Percentiles rank a stretch among this genome's conserved stretches.
Conservation (phyloP, 768 basidiomycete genomes). For the Epithele typhae region DNA sequence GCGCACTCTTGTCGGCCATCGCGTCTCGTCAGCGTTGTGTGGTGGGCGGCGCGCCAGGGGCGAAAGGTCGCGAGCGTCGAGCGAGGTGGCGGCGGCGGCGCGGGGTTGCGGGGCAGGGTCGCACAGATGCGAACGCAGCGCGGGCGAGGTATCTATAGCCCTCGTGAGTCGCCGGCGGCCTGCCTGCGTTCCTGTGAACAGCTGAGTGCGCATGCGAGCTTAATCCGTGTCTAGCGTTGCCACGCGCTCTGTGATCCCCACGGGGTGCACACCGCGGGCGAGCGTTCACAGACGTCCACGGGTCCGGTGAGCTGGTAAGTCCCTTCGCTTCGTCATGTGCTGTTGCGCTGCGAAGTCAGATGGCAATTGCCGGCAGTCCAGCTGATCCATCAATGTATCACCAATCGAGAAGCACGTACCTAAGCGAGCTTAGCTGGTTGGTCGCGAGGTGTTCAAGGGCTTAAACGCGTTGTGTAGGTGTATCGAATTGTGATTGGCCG, state of each 20-base stretch:
- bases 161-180: neutral
- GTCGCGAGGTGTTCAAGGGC: too few species aligned
- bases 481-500: too few species aligned
- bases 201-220: too few species aligned
- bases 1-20: neutral
- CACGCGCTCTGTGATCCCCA: constrained; percentile 1
- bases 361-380: too few species aligned
- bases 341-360: constrained; percentile 3
- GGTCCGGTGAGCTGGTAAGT: neutral
- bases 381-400: too few species aligned
- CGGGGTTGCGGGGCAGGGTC: neutral
- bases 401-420: too few species aligned
- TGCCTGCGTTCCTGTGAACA: neutral
- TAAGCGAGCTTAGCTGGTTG: too few species aligned
- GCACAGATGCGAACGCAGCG: neutral
- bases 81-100: neutral
- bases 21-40: neutral
- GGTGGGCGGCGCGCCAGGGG: too few species aligned
- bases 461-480: too few species aligned
- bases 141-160: neutral
- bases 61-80: neutral
- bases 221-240: neutral
- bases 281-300: neutral
- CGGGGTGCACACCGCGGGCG: neutral
- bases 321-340: constrained; percentile 6